Conservation (phyloP, 2,329 filamentous ascomycete genomes). For the Teratosphaeria epicoccoides region DNA sequence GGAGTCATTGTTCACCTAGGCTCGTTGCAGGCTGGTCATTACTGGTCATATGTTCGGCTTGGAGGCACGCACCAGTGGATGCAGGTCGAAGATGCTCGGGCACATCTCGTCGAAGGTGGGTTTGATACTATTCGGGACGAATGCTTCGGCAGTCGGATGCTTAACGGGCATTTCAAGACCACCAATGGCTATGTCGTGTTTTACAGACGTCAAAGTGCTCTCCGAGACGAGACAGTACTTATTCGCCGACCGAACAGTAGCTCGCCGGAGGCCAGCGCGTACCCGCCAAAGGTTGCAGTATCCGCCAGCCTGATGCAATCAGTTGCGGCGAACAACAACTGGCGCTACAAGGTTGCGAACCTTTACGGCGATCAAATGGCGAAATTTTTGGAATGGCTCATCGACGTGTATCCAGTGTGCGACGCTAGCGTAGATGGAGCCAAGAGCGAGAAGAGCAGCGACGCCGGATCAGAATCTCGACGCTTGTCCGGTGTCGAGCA, state of each 20-base stretch:
- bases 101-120: conserved; percentile 57
- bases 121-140: conserved; percentile 59
- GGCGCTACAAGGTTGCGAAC: conserved; percentile 11
- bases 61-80: conserved; percentile 56
- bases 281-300: conserved; percentile 1
- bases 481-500: not conserved
- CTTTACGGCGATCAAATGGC: conserved; percentile 16
- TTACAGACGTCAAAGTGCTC: conserved; percentile 58
- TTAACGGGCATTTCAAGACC: conserved; percentile 47
- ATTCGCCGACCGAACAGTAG: not conserved
- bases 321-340: conserved; percentile 6
- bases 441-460: not conserved
- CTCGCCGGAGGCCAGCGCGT: not conserved
- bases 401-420: not conserved
- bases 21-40: conserved; percentile 87
- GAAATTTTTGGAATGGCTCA: conserved; percentile 13
- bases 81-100: conserved; percentile 88
- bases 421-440: not conserved
- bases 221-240: not conserved
- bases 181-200: conserved; percentile 94
- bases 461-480: not conserved
- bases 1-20: conserved; percentile 89
- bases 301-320: not conserved
- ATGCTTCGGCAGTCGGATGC: conserved; percentile 50
- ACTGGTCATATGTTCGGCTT: conserved; percentile 90